phyloP scores from a whole-genome alignment of 2,329 filamentous ascomycete genomes.

The Cylindrodendrum hubeiense region DNA sequence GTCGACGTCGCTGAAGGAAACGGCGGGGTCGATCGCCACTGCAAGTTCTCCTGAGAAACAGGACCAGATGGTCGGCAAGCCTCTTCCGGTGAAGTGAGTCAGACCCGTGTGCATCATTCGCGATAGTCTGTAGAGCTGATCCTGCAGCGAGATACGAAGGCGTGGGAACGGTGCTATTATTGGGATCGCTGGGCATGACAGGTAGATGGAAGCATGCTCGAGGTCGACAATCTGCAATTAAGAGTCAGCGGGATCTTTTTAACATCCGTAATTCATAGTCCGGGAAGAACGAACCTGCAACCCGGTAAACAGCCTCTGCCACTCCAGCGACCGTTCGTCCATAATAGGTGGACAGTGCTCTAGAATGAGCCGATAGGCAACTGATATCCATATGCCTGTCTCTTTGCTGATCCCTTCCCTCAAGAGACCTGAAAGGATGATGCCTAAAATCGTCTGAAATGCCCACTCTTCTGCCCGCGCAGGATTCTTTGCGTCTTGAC shows the following conservation, averaged over 20 bases:
- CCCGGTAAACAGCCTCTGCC: slow-evolving; percentile 54
- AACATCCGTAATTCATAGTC: no score
- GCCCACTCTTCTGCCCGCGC: slow-evolving; percentile 51
- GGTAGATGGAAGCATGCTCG: slow-evolving; percentile 57
- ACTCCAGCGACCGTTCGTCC: slow-evolving; percentile 53
- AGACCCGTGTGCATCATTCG: slow-evolving; percentile 59
- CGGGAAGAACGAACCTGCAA: slow-evolving; percentile 7
- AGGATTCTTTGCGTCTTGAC: slow-evolving; percentile 35
- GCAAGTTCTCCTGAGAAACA: slow-evolving; percentile 48
- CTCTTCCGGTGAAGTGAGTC: slow-evolving; percentile 55
- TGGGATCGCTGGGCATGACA: slow-evolving; percentile 56
- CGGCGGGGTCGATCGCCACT: slow-evolving; percentile 33
- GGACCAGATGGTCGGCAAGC: slow-evolving; percentile 57
- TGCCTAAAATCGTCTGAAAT: slow-evolving; percentile 56
- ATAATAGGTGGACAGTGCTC: slow-evolving; percentile 55
- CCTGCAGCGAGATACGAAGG: slow-evolving; percentile 52
- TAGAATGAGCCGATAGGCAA: slow-evolving; percentile 55
- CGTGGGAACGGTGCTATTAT: slow-evolving; percentile 52
- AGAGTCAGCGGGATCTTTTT: neutral
- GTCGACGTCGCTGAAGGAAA: slow-evolving; percentile 53
- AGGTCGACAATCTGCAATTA: slow-evolving; percentile 53
- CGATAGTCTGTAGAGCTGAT: slow-evolving; percentile 55
- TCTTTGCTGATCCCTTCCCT: slow-evolving; percentile 55
- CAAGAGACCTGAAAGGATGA: slow-evolving; percentile 55
- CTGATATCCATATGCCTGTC: slow-evolving; percentile 57